Evolutionary conservation across 495 filamentous ascomycete genomes (phyloP), one percentile per base, ranked within the genome.

Genomic region (Penicillium longicatenatum): DNA sequence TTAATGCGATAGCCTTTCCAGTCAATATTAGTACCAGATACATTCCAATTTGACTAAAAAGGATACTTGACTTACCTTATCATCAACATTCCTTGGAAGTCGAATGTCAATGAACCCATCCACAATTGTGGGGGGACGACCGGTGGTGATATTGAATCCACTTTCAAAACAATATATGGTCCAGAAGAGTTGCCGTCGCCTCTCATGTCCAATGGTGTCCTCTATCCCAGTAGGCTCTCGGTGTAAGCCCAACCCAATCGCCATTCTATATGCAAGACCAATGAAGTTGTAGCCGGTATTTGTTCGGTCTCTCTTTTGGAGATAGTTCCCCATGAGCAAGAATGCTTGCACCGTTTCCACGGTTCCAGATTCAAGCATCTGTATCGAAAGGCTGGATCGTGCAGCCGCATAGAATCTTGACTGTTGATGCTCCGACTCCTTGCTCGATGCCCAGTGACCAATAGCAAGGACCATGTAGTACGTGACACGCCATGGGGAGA

Each of bases 181-280:
- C 67, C 67, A 70, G 52, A 61, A 69, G 2, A 69, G 31, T 0
- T 53, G 58, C 31, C 66, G 50, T 24, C 61, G 31, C 35, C 63
- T 41, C 48, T 66, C 60, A 33, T 66, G 50, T 16, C 43, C 24
- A 11, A 65, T 33, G 4, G 57, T 56, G 41, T 70, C 55, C 4
- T 54, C 11, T 31, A 6, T 35, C 12, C 57, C n/a, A 16, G 58
- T 43, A 1, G 50, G 51, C 26, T 77, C 76, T 6, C 74, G 69
- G 60, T 80, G 76, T 11, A 81, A 67, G 0, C 78, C 77, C 17
- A 81, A 55, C 0, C 77, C 75, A 7, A 81, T 68, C 2, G 74
- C 77, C 72, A 79, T 78, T 8, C 74, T 58, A 33, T 73, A 67
- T 11, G 76, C 77, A 20, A 77, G 62, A 6, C 78, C 77, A 19